Percentiles rank a stretch among this genome's conserved stretches.
Evolutionary conservation across 2,329 filamentous ascomycete species (phyloP).

Genomic region (Fusarium oxysporum): DNA sequence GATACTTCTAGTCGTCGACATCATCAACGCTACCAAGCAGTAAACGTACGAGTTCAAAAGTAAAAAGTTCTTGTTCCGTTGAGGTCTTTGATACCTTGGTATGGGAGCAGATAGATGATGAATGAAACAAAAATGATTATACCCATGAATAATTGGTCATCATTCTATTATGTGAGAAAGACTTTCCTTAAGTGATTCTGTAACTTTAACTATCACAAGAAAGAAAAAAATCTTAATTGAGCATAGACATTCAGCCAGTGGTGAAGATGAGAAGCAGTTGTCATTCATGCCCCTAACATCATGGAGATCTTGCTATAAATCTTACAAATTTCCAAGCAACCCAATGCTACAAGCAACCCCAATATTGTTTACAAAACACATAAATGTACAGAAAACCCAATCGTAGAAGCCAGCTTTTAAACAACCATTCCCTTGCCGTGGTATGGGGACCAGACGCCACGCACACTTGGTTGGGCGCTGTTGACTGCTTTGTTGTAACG

Average conservation of each 20-base stretch:
- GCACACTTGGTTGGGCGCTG: slow-evolving; percentile 73
- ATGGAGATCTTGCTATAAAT: slow-evolving; percentile 43
- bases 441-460: slow-evolving; percentile 78
- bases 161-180: not conserved
- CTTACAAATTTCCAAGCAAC: slow-evolving; percentile 45
- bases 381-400: slow-evolving; percentile 43
- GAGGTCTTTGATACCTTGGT: slow-evolving; percentile 18
- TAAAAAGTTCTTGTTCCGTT: slow-evolving; percentile 24
- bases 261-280: slow-evolving; percentile 11
- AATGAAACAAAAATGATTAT: slow-evolving; percentile 43
- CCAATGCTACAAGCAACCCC: slow-evolving; percentile 44
- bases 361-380: slow-evolving; percentile 44
- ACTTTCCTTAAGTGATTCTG: not conserved
- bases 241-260: not conserved
- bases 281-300: slow-evolving; percentile 27
- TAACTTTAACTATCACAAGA: not conserved
- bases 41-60: slow-evolving; percentile 50
- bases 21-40: slow-evolving; percentile 66
- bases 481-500: slow-evolving; percentile 71
- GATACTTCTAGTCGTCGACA: slow-evolving; percentile 62
- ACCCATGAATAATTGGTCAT: slow-evolving; percentile 25
- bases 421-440: slow-evolving; percentile 70
- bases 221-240: not conserved
- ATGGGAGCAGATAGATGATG: slow-evolving; percentile 35
- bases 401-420: slow-evolving; percentile 47